Evolutionary conservation across 192 early-diverging fungal genomes (phyloP), one percentile per base, ranked within the genome.

Genomic region (Paraglomus brasilianum): DNA sequence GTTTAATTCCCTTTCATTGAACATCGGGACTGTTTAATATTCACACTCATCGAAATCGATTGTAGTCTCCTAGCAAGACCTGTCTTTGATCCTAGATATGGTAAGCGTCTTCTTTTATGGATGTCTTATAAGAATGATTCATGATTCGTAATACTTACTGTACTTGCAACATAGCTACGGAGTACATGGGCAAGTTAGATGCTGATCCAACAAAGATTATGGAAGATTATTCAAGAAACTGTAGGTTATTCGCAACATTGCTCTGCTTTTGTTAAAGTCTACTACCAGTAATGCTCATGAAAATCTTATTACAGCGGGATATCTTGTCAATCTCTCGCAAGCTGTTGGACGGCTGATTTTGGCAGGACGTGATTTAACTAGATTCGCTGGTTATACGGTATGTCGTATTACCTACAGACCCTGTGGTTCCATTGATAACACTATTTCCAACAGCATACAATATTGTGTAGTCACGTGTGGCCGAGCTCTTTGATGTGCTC

Each of bases 271-370:
- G 14, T 51, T 7, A 30, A 24, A 10, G 14, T 21, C 22, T 49
- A 22, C 6, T 42, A 24, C 22, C 21, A 19, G 11, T 45, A 36
- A 50, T 42, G n/a, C 19, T 66, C 61, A 45, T 53, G 15, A 40
- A 22, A 52, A 17, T 39, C 11, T 11, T 15, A 45, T 40, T 39
- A 44, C 60, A 85, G 83, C 83, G 38, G 78, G 83, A 58, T 87
- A 87, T 51, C 74, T 87, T 24, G 85, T 87, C 43, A 87, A 85
- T 55, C 61, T 87, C 38, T 87, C 85, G 5, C 85, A 87, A 68
- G 85, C 85, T 50, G 81, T 87, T 1, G 85, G 85, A 38, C 75
- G 85, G 43, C 69, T 87, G 14, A 87, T 87, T 61, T 71, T 87
- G 38, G 80, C 85, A 48, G 85, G 85, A n/a, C 83, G 85, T 63